Conservation (phyloP, 768 basidiomycete species). For the Leccinum fibrillosum region DNA sequence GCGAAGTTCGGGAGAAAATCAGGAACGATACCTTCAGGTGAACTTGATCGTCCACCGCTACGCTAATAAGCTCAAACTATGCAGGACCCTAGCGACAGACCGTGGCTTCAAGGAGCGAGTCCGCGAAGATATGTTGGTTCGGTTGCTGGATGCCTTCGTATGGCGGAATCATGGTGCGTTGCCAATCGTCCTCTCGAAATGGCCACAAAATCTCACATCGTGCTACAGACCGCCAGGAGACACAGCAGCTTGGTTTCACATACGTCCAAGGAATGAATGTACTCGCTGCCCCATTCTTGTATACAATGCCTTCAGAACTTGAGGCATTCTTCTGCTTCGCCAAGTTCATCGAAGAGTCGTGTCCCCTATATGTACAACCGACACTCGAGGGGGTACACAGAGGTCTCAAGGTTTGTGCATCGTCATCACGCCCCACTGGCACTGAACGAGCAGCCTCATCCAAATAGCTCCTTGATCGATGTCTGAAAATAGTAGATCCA, state of each 20-base stretch:
- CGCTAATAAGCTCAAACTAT: background rate
- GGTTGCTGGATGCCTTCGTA: slow-evolving; percentile 95
- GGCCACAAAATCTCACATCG: background rate
- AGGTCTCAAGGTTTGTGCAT: slow-evolving; percentile 73
- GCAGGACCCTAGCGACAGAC: slow-evolving; percentile 88
- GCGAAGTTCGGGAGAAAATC: slow-evolving; percentile 87
- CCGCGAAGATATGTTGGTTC: slow-evolving; percentile 93
- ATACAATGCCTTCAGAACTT: slow-evolving; percentile 96
- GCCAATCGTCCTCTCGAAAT: background rate
- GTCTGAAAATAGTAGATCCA: slow-evolving; percentile 87
- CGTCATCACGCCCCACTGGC: background rate
- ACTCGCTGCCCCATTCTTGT: slow-evolving; percentile 95
- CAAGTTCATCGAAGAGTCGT: slow-evolving; percentile 91
- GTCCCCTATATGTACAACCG: slow-evolving; percentile 96
- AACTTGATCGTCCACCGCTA: slow-evolving; percentile 1
- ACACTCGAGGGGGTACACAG: slow-evolving; percentile 94
- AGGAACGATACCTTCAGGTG: slow-evolving; percentile 96
- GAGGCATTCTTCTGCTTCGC: slow-evolving; percentile 98
- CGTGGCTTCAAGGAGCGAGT: slow-evolving; percentile 97
- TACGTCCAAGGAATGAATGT: slow-evolving; percentile 99
- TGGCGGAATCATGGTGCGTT: slow-evolving; percentile 85
- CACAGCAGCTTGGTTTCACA: slow-evolving; percentile 80
- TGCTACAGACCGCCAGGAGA: slow-evolving; percentile 66
- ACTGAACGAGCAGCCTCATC: background rate
- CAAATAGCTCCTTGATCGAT: slow-evolving; percentile 82